A percentile compares a stretch with the other conserved stretches of the same genome.
Evolutionary conservation across 1,284 basidiomycete genomes (phyloP).

Genomic region (Kalmanozyma brasiliensis): DNA sequence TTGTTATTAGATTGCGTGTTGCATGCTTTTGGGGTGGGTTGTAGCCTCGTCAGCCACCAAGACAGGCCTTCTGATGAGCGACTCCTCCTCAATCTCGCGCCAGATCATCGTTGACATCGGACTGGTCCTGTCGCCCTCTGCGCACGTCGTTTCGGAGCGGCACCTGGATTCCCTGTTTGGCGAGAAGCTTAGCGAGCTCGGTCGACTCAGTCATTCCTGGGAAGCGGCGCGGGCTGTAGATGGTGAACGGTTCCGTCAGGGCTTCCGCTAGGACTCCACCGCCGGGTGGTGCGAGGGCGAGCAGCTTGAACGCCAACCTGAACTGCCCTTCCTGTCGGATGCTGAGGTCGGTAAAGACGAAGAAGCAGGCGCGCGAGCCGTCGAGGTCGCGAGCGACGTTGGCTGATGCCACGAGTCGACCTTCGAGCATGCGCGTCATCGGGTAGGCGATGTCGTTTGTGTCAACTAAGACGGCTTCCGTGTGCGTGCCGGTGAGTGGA

Average conservation of each 20-base stretch:
- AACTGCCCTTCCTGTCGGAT: conserved; percentile 50
- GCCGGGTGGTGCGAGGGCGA: conserved; percentile 19
- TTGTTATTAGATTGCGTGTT: too few species aligned
- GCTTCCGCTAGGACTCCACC: conserved; percentile 38
- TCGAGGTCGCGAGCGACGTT: conserved; percentile 49
- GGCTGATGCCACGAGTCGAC: conserved; percentile 40
- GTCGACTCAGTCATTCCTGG: conserved; percentile 55
- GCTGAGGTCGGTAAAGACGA: conserved; percentile 54
- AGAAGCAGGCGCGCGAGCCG: conserved; percentile 45
- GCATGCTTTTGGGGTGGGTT: too few species aligned
- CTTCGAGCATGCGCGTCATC: conserved; percentile 46
- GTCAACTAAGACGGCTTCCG: conserved; percentile 31
- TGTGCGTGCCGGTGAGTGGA: conserved; percentile 8
- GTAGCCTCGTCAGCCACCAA: too few species aligned
- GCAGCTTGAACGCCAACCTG: conserved; percentile 42
- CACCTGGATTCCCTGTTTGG: conserved; percentile 51
- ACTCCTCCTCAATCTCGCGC: not conserved
- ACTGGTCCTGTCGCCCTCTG: conserved; percentile 5
- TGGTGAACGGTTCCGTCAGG: conserved; percentile 34
- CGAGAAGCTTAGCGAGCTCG: conserved; percentile 48
- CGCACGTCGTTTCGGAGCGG: conserved; percentile 53
- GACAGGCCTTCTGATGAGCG: too few species aligned
- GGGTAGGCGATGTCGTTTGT: conserved; percentile 32
- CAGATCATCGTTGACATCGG: conserved; percentile 13
- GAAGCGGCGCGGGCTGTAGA: conserved; percentile 44